Conservation (phyloP, 2,329 filamentous ascomycete species). For the Passalora sequoiae region DNA sequence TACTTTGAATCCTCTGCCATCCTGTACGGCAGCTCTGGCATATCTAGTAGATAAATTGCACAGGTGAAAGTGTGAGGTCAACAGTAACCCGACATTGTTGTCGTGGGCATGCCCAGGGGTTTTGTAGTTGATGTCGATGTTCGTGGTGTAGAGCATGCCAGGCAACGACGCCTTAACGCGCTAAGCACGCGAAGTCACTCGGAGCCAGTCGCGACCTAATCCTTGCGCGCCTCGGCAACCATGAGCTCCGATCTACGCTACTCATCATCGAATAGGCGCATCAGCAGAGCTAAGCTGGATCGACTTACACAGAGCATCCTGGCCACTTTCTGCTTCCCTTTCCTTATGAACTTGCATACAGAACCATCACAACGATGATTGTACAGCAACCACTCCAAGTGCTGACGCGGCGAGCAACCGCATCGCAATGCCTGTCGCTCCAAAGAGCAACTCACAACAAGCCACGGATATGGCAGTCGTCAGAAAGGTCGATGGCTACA, state of each 20-base stretch:
- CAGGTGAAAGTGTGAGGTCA: too few species aligned
- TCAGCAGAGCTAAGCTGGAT: conserved; percentile 1
- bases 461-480: conserved; percentile 25
- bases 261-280: conserved; percentile 1
- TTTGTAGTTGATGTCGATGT: background rate
- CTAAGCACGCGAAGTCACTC: too few species aligned
- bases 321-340: background rate
- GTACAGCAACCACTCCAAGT: conserved; percentile 25
- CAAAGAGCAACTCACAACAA: conserved; percentile 14
- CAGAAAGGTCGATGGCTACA: conserved; percentile 43
- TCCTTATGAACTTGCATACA: too few species aligned
- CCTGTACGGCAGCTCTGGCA: conserved; percentile 8
- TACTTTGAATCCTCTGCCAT: conserved; percentile 26
- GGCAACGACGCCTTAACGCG: too few species aligned
- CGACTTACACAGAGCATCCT: background rate
- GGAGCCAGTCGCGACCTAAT: too few species aligned
- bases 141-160: too few species aligned
- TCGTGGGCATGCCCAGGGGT: too few species aligned
- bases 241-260: too few species aligned
- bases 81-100: too few species aligned
- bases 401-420: conserved; percentile 27
- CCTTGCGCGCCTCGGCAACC: background rate
- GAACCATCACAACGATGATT: conserved; percentile 30
- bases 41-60: background rate
- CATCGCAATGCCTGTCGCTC: conserved; percentile 27